phyloP scores from a whole-genome alignment of 2,329 filamentous ascomycete species.

The Ophiostoma sp. region DNA sequence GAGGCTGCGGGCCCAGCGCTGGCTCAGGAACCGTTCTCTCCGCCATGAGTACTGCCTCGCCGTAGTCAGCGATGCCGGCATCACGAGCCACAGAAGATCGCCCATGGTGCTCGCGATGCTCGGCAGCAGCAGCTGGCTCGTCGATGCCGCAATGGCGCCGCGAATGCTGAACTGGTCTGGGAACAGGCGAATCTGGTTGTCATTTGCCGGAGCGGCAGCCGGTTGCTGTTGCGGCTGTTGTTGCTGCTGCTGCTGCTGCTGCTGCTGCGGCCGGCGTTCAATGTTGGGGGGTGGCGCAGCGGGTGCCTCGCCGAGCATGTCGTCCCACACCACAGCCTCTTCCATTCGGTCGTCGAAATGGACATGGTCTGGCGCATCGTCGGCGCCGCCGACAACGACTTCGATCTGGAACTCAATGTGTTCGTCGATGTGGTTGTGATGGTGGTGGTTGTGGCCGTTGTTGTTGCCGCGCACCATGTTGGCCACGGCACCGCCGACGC shows the following conservation, averaged over 20 bases:
- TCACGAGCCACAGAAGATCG: conserved; percentile 60
- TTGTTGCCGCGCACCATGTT: background rate
- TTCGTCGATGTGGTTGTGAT: background rate
- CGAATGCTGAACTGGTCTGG: background rate
- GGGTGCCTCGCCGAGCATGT: conserved; percentile 28
- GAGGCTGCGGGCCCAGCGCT: conserved; percentile 82
- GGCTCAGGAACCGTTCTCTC: conserved; percentile 48
- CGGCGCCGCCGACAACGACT: conserved; percentile 19
- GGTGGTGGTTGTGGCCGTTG: background rate
- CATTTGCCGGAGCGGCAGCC: no score
- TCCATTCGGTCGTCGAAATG: conserved; percentile 24
- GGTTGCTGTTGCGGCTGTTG: background rate
- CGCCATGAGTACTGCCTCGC: conserved; percentile 51
- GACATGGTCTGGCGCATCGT: background rate
- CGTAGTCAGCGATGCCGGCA: conserved; percentile 50
- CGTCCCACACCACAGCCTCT: conserved; percentile 14
- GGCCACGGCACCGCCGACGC: background rate
- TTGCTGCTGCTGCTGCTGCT: background rate
- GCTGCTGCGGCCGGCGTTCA: background rate
- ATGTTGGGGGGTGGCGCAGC: conserved; percentile 22
- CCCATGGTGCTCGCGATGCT: conserved; percentile 74
- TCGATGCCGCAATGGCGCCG: conserved; percentile 45
- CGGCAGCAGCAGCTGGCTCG: conserved; percentile 66
- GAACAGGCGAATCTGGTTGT: background rate
- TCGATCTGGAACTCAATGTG: conserved; percentile 24